Conservation (phyloP, 2,329 filamentous ascomycete genomes). For the Rosellinia necatrix region DNA sequence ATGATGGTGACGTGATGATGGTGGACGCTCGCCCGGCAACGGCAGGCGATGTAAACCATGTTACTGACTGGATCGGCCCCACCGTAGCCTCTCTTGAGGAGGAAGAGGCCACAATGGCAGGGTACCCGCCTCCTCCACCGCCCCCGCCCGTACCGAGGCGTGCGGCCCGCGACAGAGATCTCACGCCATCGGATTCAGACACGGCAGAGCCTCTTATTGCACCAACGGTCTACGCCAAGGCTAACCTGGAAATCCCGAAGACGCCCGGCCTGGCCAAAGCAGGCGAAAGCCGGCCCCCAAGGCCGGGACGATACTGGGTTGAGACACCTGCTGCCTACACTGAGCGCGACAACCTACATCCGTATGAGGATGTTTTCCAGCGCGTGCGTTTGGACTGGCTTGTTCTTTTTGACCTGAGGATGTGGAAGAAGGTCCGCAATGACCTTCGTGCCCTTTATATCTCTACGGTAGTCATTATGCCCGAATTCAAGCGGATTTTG, state of each 20-base stretch:
- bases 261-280: slow-evolving; percentile 66
- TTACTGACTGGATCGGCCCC: slow-evolving; percentile 54
- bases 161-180: slow-evolving; percentile 58
- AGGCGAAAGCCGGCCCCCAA: slow-evolving; percentile 55
- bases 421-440: slow-evolving; percentile 96
- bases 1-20: slow-evolving; percentile 64
- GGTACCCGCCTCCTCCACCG: slow-evolving; percentile 70
- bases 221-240: slow-evolving; percentile 64
- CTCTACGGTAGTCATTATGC: slow-evolving; percentile 92
- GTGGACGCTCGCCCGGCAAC: slow-evolving; percentile 55
- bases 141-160: slow-evolving; percentile 61
- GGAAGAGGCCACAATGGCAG: slow-evolving; percentile 77
- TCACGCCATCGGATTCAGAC: slow-evolving; percentile 74
- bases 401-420: slow-evolving; percentile 87
- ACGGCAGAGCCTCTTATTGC: slow-evolving; percentile 70
- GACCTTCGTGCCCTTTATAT: slow-evolving; percentile 94
- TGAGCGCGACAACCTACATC: slow-evolving; percentile 64
- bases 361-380: slow-evolving; percentile 86
- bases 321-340: slow-evolving; percentile 75
- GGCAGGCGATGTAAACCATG: slow-evolving; percentile 47
- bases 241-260: slow-evolving; percentile 75
- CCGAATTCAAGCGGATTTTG: slow-evolving; percentile 92
- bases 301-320: slow-evolving; percentile 82
- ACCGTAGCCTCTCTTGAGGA: slow-evolving; percentile 72
- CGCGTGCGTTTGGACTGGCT: slow-evolving; percentile 91